Conservation (phyloP, 805 yeast genomes). For the Yarrowia deformans region DNA sequence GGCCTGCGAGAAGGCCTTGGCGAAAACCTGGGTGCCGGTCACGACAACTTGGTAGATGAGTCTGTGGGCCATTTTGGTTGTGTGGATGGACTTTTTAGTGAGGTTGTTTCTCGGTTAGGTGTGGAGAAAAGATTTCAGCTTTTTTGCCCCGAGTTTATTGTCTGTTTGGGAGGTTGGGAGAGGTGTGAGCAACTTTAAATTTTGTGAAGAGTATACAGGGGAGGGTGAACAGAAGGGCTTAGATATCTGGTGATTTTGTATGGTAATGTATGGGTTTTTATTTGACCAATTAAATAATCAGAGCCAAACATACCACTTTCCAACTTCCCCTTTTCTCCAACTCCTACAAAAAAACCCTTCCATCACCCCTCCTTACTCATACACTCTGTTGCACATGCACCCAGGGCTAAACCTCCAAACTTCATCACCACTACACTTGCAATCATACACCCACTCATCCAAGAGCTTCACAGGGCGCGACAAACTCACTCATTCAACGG, state of each 20-base stretch:
- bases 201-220: too few relatives aligned
- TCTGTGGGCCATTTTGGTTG: conserved; percentile 75
- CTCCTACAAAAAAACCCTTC: too few relatives aligned
- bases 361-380: neutral
- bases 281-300: too few relatives aligned
- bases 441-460: neutral
- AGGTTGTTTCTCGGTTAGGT: neutral
- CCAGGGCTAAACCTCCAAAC: conserved; percentile 16
- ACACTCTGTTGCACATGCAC: conserved; percentile 13
- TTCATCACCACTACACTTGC: conserved; percentile 23
- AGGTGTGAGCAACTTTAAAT: neutral
- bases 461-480: neutral
- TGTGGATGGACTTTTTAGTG: neutral
- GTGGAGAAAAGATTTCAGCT: conserved; percentile 29
- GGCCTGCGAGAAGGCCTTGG: conserved; percentile 95
- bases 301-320: neutral
- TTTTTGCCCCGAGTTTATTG: conserved; percentile 9
- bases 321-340: neutral
- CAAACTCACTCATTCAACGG: too few relatives aligned
- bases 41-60: conserved; percentile 85
- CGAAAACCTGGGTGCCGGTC: conserved; percentile 95
- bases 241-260: too few relatives aligned
- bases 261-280: too few relatives aligned
- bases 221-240: too few relatives aligned
- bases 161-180: conserved; percentile 5